phyloP scores from a whole-genome alignment of 106 monocot species.

The Platanthera zijinensis region DNA sequence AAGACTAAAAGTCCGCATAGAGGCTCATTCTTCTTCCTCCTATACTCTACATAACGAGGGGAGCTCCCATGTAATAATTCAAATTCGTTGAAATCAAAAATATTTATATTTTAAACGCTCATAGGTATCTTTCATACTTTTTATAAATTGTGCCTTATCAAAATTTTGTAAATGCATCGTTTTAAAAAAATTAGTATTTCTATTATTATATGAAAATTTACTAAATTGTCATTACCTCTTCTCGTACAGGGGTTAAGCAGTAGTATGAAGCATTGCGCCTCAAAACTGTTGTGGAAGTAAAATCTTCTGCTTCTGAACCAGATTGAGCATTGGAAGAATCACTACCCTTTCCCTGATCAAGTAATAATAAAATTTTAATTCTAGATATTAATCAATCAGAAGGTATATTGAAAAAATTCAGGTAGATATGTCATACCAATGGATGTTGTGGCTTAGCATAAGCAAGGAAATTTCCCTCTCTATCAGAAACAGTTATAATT shows the following conservation, averaged over 20 bases:
- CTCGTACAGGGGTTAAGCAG: constrained; percentile 45
- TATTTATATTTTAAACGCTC: too few species aligned
- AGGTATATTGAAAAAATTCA: not conserved
- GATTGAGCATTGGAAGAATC: constrained; percentile 53
- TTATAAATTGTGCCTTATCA: not conserved
- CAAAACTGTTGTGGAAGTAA: constrained; percentile 19
- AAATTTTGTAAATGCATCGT: not conserved
- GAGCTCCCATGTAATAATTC: too few species aligned
- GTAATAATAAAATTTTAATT: not conserved
- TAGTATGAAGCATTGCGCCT: constrained; percentile 16
- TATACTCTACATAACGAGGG: too few species aligned
- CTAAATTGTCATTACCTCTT: constrained; percentile 31
- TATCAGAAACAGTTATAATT: constrained; percentile 47
- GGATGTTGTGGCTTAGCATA: constrained; percentile 39
- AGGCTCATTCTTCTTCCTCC: too few species aligned
- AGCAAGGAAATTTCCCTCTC: constrained; percentile 38
- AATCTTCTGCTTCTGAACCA: constrained; percentile 48
- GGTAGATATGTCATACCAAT: constrained; percentile 11
- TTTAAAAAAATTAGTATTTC: too few species aligned
- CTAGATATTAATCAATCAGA: not conserved
- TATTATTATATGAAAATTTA: too few species aligned
- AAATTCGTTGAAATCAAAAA: too few species aligned
- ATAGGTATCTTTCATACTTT: too few species aligned
- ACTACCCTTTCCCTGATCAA: constrained; percentile 29
- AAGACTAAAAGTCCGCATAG: too few species aligned